Evolutionary conservation across 768 basidiomycete genomes (phyloP).

Genomic region (Asterophora lycoperdoides): DNA sequence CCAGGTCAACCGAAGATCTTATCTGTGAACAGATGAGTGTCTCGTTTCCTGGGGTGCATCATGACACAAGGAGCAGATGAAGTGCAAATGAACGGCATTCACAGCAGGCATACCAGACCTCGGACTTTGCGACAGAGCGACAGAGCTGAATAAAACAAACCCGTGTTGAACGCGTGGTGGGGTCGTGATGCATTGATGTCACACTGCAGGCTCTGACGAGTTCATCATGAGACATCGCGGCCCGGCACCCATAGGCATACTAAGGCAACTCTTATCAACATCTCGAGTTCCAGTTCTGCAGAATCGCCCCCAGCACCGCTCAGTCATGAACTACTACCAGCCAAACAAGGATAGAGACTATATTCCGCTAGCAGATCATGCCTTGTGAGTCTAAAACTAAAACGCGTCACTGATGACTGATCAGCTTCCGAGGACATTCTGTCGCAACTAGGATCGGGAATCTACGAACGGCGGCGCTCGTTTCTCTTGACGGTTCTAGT

Average conservation of each 20-base stretch:
- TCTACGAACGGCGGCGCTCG: slow-evolving; percentile 75
- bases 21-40: too few species aligned
- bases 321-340: slow-evolving; percentile 48
- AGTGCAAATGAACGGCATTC: too few species aligned
- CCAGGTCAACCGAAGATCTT: too few species aligned
- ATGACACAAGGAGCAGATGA: too few species aligned
- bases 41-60: too few species aligned
- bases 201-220: not conserved
- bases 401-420: slow-evolving; percentile 2
- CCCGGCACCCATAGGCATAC: not conserved
- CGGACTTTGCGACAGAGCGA: too few species aligned
- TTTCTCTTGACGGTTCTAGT: slow-evolving; percentile 84
- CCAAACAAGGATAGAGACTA: slow-evolving; percentile 61
- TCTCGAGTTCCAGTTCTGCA: not conserved
- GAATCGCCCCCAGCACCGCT: not conserved
- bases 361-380: slow-evolving; percentile 75
- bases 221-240: slow-evolving; percentile 4
- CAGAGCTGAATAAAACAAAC: too few species aligned
- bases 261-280: not conserved
- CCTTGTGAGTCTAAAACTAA: slow-evolving; percentile 52
- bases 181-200: not conserved
- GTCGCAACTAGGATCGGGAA: slow-evolving; percentile 64
- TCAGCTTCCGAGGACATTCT: slow-evolving; percentile 5
- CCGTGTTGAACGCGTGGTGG: too few species aligned
- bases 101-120: too few species aligned